Base-by-base conservation (phyloP, 768 basidiomycete genomes). In the Termitomyces sp. region DNA sequence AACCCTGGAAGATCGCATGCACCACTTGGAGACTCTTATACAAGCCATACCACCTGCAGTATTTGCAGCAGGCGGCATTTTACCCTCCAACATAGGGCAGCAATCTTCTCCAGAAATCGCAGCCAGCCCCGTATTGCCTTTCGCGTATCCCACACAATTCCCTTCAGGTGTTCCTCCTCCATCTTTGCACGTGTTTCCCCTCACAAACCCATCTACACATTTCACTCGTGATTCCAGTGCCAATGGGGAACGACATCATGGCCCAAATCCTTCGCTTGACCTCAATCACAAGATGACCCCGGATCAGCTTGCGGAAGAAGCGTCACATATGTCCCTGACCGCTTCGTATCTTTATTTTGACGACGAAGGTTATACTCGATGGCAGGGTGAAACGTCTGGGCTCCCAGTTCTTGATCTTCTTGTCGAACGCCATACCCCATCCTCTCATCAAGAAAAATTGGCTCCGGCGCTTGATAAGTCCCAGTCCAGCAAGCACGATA, bases 371-470 rank as follows among this genome's bases (percentile, higher is more conserved):
- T 89, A 86, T 67, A 90, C 91, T 0, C 76, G 91, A 56, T 93
- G 91, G 91, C 91, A 93, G 73, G 94, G 94, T 31, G 93, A 95
- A 65, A 92, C 92, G 0, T 95, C 93, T 4, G 94, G 94, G 26
- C 80, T 96, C 0, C 94, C 94, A 5, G 81, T 96, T 4, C 81
- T 95, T 27, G 91, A 95, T 68, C 73, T 92, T 8, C 76, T 97
- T 27, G 82, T 92, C 29, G 92, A 93, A 67, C 80, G 84, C 36
- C 86, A 87, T 62, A 72, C 77, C 6, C 70, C 74, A 10, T 65
- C 76, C 57, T 65, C 59, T 36, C 64, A 66, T 57, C 65, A 62
- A 59, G 64, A 71, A 39, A 55, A 63, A 47, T 55, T 63, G 43
- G 62, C 69, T 53, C 65, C 65, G 36, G 53, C 66, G 26, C 60